Conservation (phyloP, 352 stramenopile genomes). For the Salisapilia sapeloensis region DNA sequence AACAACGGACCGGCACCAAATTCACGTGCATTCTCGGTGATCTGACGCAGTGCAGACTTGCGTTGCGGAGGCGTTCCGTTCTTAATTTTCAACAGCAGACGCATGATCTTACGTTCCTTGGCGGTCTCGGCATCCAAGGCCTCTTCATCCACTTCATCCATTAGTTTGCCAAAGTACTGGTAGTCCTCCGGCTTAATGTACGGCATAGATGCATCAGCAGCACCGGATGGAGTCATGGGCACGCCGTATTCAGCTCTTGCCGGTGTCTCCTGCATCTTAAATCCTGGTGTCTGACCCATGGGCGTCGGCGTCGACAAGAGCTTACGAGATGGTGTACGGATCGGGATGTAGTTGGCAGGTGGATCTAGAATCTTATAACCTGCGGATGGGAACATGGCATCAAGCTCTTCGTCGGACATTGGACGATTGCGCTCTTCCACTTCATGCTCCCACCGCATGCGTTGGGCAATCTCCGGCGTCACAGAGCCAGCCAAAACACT, state of each 20-base stretch:
- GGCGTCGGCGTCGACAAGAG: slow-evolving; percentile 92
- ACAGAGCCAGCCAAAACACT: slow-evolving; percentile 49
- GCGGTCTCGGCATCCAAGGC: slow-evolving; percentile 82
- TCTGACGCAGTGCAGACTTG: slow-evolving; percentile 91
- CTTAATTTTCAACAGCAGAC: slow-evolving; percentile 98
- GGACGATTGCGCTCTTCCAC: slow-evolving; percentile 95
- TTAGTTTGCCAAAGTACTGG: slow-evolving; percentile 95
- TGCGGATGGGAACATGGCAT: slow-evolving; percentile 91
- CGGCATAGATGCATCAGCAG: slow-evolving; percentile 84
- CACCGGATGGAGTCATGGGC: slow-evolving; percentile 37
- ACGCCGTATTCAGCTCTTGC: slow-evolving; percentile 69
- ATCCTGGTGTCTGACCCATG: slow-evolving; percentile 85
- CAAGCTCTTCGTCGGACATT: slow-evolving; percentile 92
- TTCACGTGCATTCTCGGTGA: slow-evolving; percentile 94
- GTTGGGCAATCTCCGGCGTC: slow-evolving; percentile 85
- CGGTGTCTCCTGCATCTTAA: slow-evolving; percentile 69
- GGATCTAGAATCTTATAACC: slow-evolving; percentile 93
- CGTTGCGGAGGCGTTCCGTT: slow-evolving; percentile 96
- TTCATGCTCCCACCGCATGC: slow-evolving; percentile 89
- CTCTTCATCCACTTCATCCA: slow-evolving; percentile 86
- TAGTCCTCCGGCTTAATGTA: slow-evolving; percentile 99
- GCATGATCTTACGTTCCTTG: slow-evolving; percentile 97
- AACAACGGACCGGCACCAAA: slow-evolving; percentile 97
- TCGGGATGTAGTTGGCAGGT: slow-evolving; percentile 90
- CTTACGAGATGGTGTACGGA: slow-evolving; percentile 90